Evolutionary conservation across 192 early-diverging fungal species (phyloP).

Genomic region (Kickxella alabastrina): DNA sequence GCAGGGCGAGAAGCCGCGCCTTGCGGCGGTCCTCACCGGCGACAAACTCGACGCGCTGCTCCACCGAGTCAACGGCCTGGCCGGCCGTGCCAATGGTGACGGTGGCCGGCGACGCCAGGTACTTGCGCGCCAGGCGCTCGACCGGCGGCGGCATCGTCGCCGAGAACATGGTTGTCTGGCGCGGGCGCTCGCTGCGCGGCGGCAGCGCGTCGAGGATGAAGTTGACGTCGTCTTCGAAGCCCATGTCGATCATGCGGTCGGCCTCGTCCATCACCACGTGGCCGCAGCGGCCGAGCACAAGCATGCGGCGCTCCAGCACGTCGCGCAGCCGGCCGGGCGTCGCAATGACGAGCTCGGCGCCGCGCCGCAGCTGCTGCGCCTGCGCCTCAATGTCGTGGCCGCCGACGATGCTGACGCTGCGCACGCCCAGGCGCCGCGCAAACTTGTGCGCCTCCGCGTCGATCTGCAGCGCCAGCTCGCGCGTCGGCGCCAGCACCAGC

Average conservation of each 20-base stretch:
- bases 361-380: constrained; percentile 80
- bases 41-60: constrained; percentile 94
- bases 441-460: constrained; percentile 92
- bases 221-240: constrained; percentile 94
- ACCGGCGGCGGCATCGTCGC: constrained; percentile 97
- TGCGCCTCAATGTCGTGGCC: constrained; percentile 88
- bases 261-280: constrained; percentile 99
- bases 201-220: constrained; percentile 93
- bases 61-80: constrained; percentile 93
- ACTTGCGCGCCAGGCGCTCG: constrained; percentile 91
- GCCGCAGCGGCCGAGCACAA: constrained; percentile 89
- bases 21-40: constrained; percentile 73
- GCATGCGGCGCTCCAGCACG: constrained; percentile 80
- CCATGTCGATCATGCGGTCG: constrained; percentile 93
- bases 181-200: constrained; percentile 73
- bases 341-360: constrained; percentile 95
- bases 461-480: constrained; percentile 97
- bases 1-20: constrained; percentile 71
- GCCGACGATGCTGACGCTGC: constrained; percentile 78
- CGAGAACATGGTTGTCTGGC: constrained; percentile 99
- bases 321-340: constrained; percentile 96
- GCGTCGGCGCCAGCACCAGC: constrained; percentile 90
- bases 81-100: constrained; percentile 97
- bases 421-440: constrained; percentile 77
- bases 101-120: constrained; percentile 84